A percentile compares a stretch with the other conserved stretches of the same genome.
phyloP scores from a whole-genome alignment of 768 basidiomycete species.

The Tephrocybe sp. region DNA sequence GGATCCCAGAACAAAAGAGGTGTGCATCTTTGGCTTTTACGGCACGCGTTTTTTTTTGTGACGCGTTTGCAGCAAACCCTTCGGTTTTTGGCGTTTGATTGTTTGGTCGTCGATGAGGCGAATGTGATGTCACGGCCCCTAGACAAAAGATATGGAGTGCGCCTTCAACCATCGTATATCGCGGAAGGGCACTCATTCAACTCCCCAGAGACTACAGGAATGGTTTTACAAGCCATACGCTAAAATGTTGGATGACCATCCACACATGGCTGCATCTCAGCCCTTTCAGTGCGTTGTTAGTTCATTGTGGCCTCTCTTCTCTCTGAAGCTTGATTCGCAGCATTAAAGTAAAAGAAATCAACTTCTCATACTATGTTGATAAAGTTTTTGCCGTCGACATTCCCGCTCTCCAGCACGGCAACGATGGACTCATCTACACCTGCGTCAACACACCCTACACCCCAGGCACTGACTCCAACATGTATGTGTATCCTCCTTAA shows the following conservation, averaged over 20 bases:
- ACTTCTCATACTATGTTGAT: slow-evolving; percentile 83
- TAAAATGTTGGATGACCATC: slow-evolving; percentile 67
- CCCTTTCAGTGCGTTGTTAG: slow-evolving; percentile 82
- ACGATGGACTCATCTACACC: slow-evolving; percentile 97
- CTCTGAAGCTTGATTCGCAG: slow-evolving; percentile 38
- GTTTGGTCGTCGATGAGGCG: slow-evolving; percentile 81
- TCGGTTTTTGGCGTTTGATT: slow-evolving; percentile 89
- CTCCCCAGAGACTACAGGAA: slow-evolving; percentile 66
- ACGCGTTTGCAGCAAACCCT: slow-evolving; percentile 62
- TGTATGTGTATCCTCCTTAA: slow-evolving; percentile 57
- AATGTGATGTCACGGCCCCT: slow-evolving; percentile 86
- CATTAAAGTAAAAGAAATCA: slow-evolving; percentile 85
- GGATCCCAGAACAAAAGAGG: slow-evolving; percentile 72
- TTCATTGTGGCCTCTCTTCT: background rate
- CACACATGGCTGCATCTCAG: slow-evolving; percentile 57
- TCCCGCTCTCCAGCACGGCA: slow-evolving; percentile 84
- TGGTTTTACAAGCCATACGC: slow-evolving; percentile 85
- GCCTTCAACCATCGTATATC: slow-evolving; percentile 23
- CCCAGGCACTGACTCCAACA: slow-evolving; percentile 83
- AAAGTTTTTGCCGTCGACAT: slow-evolving; percentile 85
- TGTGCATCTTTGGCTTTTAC: slow-evolving; percentile 25
- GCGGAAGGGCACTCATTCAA: slow-evolving; percentile 8
- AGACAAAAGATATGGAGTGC: slow-evolving; percentile 87
- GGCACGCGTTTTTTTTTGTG: background rate
- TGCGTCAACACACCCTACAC: slow-evolving; percentile 83